Base-by-base conservation (phyloP, 495 filamentous ascomycete species). In the Cudoniella acicularis region DNA sequence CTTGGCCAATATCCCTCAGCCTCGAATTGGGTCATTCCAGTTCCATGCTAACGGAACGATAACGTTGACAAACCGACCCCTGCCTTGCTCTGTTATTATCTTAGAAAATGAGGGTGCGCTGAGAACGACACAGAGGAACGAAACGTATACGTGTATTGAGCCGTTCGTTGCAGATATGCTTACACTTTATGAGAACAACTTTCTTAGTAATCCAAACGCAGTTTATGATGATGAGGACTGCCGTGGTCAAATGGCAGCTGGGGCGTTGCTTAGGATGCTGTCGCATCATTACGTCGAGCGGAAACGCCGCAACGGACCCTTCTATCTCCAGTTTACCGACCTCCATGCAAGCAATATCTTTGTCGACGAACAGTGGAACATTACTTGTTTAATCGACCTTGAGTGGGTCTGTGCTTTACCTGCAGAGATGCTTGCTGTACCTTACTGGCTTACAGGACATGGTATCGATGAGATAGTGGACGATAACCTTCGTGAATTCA, bases 401-500 rank as follows among this genome's bases (percentile, higher is more conserved):
- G 72, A 75, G 59, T 76, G 69, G 72, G 69, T 71, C 2, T 75
- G 72, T 59, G 64, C 71, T 53, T 60, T 49, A 16, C 72, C 71
- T 42, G 63, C 66, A 8, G 69, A 75, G 59, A 69, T 72, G 65
- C 61, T 72, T 20, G 54, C 60, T 42, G 65, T 71, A 50, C 69
- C 69, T 20, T 61, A 65, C 26, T 76, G 71, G 73, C 59, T 76
- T 27, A 67, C 69, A 10, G 66, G 64, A 42, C 22, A 64, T 24
- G 51, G 58, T 52, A 61, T 70, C 2, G 70, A 74, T 58, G 20
- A 59, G 3, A 55, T 74, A 49, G 30, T 47, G 13, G 60, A 58
- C 18, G 54, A 62, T 17, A 58, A 54, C 20, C 54, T 62, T 25
- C 17, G 36, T 52, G 57, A 59, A 46, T 67, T 62, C 24, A 54